These are phyloP conservation scores for Xylaria sp. DNA, from an alignment of 2,329 filamentous ascomycete genomes.

Conservation along the genomic window DNA sequence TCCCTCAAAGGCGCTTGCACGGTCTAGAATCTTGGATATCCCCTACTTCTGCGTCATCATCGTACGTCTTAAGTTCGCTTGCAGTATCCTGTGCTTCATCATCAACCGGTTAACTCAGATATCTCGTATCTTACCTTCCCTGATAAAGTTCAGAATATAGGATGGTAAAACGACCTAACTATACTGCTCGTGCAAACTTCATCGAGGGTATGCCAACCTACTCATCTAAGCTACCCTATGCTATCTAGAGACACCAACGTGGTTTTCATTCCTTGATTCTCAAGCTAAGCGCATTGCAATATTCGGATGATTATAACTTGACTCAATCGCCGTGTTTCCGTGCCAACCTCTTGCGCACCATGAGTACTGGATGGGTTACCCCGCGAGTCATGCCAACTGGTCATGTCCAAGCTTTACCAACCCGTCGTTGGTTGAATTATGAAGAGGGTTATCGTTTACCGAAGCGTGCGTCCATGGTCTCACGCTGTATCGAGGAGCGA, in stretches of 20 bases:
- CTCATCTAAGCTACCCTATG: slow-evolving; percentile 26
- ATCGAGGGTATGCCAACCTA: slow-evolving; percentile 18
- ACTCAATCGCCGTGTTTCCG: slow-evolving; percentile 10
- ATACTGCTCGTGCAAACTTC: slow-evolving; percentile 16
- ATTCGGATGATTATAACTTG: slow-evolving; percentile 20
- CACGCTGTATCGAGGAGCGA: background rate
- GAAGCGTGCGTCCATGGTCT: background rate
- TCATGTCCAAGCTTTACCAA: background rate
- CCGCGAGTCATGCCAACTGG: background rate
- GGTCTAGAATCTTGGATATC: slow-evolving; percentile 33
- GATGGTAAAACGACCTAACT: slow-evolving; percentile 14
- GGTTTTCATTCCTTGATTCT: slow-evolving; percentile 1
- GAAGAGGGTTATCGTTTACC: too few relatives aligned
- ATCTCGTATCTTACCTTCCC: slow-evolving; percentile 1
- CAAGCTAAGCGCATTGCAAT: slow-evolving; percentile 9
- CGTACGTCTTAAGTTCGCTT: background rate
- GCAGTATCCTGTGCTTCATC: slow-evolving; percentile 7
- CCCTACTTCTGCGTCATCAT: background rate
- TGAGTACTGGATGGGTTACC: slow-evolving; percentile 6
- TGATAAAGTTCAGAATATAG: slow-evolving; percentile 6
- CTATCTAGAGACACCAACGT: slow-evolving; percentile 15
- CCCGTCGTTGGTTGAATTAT: background rate
- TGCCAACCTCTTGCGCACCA: slow-evolving; percentile 9
- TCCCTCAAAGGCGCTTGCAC: slow-evolving; percentile 28
- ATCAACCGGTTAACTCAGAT: slow-evolving; percentile 4